Evolutionary conservation across 805 yeast species (phyloP).

Genomic region (Candida ficus): DNA sequence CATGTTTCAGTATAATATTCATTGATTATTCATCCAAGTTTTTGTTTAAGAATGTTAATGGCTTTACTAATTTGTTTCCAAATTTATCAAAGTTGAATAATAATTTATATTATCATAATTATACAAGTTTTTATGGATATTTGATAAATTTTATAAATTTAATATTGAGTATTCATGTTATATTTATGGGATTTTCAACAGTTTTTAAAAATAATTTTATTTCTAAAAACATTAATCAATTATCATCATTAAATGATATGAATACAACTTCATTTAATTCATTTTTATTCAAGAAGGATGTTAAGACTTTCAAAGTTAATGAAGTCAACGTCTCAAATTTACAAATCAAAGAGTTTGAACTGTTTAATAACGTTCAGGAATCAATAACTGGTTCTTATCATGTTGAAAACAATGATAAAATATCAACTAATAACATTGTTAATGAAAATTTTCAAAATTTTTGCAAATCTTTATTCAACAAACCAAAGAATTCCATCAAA

Average conservation of each 20-base stretch:
- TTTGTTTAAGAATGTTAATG: background rate
- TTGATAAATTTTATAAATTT: slow-evolving; percentile 15
- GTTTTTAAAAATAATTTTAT: slow-evolving; percentile 21
- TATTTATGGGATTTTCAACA: slow-evolving; percentile 21
- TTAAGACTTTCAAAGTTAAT: slow-evolving; percentile 8
- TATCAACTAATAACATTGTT: slow-evolving; percentile 21
- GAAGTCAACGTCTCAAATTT: slow-evolving; percentile 14
- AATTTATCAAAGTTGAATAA: slow-evolving; percentile 12
- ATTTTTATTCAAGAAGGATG: slow-evolving; percentile 8
- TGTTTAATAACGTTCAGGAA: background rate
- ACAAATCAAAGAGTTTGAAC: slow-evolving; percentile 1
- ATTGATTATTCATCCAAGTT: slow-evolving; percentile 14
- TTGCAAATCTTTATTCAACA: slow-evolving; percentile 16
- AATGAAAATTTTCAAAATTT: slow-evolving; percentile 24
- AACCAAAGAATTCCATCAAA: slow-evolving; percentile 14
- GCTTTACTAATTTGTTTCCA: slow-evolving; percentile 19
- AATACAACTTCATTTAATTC: slow-evolving; percentile 8
- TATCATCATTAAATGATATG: slow-evolving; percentile 10
- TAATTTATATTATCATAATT: slow-evolving; percentile 2
- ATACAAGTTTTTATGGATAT: slow-evolving; percentile 2
- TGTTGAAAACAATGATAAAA: slow-evolving; percentile 5
- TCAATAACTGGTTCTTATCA: slow-evolving; percentile 8
- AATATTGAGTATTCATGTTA: slow-evolving; percentile 20
- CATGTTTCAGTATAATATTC: slow-evolving; percentile 9
- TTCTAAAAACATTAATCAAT: slow-evolving; percentile 22